Evolutionary conservation across 768 basidiomycete genomes (phyloP), one percentile per base, ranked within the genome.

Genomic region (Xerocomellus amylosporus): DNA sequence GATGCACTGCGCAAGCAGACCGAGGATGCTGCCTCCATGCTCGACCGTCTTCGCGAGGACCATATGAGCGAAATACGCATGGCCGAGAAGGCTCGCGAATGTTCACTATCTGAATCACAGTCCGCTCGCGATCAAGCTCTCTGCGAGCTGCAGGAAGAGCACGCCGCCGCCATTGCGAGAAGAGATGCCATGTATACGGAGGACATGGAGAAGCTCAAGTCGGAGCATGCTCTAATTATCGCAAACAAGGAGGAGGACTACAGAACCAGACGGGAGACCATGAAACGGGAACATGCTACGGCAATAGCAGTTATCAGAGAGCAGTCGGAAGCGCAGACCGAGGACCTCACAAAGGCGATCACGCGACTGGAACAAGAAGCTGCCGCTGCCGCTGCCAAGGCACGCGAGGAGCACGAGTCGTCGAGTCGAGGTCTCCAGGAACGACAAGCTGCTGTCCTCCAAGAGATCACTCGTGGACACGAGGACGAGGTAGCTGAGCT

Each of bases 21-120:
- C 2, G 76, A 77, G 5, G 86, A 92, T 52, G 73, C 79, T 19
- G 74, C 82, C 37, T 82, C 81, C 6, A 76, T 75, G 12, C 74
- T 93, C n/a, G 84, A 87, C 49, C 80, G 88, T 42, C 71, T 92
- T 58, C 82, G 81, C 51, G 85, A 87, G 61, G 90, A 93, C 61
- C 92, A 94, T 65, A 81, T 82, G 33, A 81, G 80, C 33, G 85
- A 85, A 62, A 71, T 93, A 34, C 81, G 86, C 45, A 82, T 89
- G 77, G 76, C 80, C 1, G 88, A 94, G 68, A 86, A 90, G 55
- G 77, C 87, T 24, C 82, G 82, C 22, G 82, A 91, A 58, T 90
- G 88, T 31, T 81, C 83, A 3, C 73, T 93, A 26, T 81, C 86
- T 8, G 88, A 88, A 64, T 88, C 89, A 5, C 77, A 90, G 67